phyloP scores from a whole-genome alignment of 257 asterid species.

The Knoxia roxburghii region DNA sequence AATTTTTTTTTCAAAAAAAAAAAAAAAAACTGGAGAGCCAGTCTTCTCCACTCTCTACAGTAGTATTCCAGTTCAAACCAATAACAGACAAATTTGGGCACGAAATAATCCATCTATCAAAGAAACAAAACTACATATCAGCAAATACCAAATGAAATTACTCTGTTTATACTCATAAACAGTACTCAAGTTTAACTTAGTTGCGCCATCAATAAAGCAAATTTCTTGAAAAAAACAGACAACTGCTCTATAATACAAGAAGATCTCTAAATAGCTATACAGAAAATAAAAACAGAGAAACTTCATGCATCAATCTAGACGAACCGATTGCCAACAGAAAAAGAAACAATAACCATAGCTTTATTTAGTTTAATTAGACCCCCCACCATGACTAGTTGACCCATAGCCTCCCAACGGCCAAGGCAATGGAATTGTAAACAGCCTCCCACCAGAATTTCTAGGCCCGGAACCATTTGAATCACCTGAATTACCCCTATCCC shows the following conservation, averaged over 20 bases:
- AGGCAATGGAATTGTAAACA: constrained; percentile 38
- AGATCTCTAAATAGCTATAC: neutral
- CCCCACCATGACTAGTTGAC: constrained; percentile 38
- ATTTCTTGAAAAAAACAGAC: neutral
- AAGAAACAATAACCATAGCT: neutral
- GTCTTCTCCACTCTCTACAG: no score
- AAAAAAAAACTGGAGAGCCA: neutral
- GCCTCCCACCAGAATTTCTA: constrained; percentile 28
- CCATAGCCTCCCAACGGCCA: constrained; percentile 44
- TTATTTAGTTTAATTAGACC: constrained; percentile 17
- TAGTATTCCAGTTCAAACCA: no score
- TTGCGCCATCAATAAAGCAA: neutral
- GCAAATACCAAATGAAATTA: neutral
- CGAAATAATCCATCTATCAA: neutral
- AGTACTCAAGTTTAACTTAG: neutral
- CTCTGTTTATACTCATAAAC: neutral
- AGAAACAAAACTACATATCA: neutral
- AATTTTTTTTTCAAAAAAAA: neutral
- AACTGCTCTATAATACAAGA: neutral
- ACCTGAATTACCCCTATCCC: constrained; percentile 15
- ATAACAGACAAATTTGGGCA: neutral
- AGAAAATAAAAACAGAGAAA: neutral
- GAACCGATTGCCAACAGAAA: neutral
- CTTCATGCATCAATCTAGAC: neutral
- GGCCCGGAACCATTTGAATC: constrained; percentile 14